Percentiles rank a stretch among this genome's conserved stretches.
Conservation (phyloP, 345 rosid species). For the Gossypium longicalyx region DNA sequence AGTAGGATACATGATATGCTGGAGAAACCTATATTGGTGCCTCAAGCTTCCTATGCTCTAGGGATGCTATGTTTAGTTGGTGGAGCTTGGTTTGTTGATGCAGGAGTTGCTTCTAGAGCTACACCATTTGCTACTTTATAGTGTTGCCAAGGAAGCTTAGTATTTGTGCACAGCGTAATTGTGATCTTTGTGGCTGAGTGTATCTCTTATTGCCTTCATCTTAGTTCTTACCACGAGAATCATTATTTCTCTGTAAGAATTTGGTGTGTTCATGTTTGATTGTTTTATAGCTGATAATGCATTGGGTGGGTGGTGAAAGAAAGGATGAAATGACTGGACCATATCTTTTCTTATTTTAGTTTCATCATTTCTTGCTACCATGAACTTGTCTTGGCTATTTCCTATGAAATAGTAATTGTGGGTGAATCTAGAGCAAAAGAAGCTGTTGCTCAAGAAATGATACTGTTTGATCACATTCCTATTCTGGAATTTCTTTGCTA, state of each 20-base stretch:
- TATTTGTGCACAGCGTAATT: neutral
- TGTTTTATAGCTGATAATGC: neutral
- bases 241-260: neutral
- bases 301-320: neutral
- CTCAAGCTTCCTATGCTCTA: neutral
- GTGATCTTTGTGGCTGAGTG: neutral
- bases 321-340: neutral
- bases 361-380: neutral
- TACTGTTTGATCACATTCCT: neutral
- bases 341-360: neutral
- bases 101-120: neutral
- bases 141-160: neutral
- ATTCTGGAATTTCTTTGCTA: neutral
- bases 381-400: neutral
- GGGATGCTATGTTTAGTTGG: neutral
- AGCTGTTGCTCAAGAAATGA: conserved; percentile 3
- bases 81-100: neutral
- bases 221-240: neutral
- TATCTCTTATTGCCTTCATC: neutral
- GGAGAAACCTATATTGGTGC: conserved; percentile 10
- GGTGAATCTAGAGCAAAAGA: neutral
- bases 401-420: neutral
- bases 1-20: conserved; percentile 8
- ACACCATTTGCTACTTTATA: neutral
- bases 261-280: neutral